Evolutionary conservation across 1,284 basidiomycete species (phyloP).

Genomic region (Melampsora larici-populina): DNA sequence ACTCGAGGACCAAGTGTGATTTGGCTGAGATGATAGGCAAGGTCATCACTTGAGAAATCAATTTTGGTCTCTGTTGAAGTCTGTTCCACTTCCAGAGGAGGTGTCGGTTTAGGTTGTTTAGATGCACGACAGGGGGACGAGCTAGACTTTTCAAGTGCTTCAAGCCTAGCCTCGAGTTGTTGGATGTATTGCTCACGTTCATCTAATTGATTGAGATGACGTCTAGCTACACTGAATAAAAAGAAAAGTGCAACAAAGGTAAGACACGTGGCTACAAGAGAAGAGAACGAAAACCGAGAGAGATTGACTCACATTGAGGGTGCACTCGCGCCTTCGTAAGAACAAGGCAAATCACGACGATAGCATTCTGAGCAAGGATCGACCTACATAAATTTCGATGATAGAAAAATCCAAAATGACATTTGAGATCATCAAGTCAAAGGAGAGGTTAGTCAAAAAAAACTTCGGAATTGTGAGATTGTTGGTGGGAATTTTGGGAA

Average conservation of each 20-base stretch:
- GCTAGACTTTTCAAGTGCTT: conserved; percentile 10
- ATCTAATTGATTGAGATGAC: not conserved
- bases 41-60: conserved; percentile 28
- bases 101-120: not conserved
- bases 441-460: not conserved
- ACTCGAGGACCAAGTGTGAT: conserved; percentile 37
- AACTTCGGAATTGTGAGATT: not conserved
- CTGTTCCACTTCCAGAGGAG: not conserved
- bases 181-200: conserved; percentile 38
- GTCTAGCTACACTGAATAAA: conserved; percentile 13
- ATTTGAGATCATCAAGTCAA: not conserved
- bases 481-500: not conserved
- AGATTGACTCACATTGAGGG: conserved; percentile 14
- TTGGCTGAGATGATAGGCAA: conserved; percentile 25
- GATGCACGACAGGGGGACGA: not conserved
- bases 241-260: not conserved
- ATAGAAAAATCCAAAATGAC: not conserved
- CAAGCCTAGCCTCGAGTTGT: conserved; percentile 14
- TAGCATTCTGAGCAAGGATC: conserved; percentile 36
- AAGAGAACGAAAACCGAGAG: not conserved
- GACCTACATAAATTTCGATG: conserved; percentile 9
- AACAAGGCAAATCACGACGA: conserved; percentile 17
- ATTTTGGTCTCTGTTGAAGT: not conserved
- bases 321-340: conserved; percentile 17
- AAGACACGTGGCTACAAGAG: not conserved